Conservation (phyloP, 345 rosid genomes). For the Ricinus communis region DNA sequence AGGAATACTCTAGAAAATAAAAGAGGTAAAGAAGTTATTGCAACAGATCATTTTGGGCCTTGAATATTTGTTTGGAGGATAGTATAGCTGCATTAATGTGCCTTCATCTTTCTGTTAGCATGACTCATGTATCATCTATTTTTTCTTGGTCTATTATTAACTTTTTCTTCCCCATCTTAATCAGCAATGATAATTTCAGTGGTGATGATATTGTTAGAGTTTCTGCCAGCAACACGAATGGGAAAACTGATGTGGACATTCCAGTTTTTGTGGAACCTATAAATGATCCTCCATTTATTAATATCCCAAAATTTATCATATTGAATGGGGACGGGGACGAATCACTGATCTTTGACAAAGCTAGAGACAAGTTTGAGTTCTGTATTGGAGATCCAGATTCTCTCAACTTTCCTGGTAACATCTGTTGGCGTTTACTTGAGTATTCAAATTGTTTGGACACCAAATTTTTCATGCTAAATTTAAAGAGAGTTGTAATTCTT, state of each 20-base stretch:
- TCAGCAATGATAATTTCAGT: constrained; percentile 73
- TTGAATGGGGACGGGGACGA: constrained; percentile 42
- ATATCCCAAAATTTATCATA: constrained; percentile 51
- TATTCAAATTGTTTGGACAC: too few relatives aligned
- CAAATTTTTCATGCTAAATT: too few relatives aligned
- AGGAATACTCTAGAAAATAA: too few relatives aligned
- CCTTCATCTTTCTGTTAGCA: neutral
- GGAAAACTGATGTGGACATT: constrained; percentile 59
- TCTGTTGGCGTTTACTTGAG: neutral
- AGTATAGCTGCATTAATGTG: neutral
- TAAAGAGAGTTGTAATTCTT: too few relatives aligned
- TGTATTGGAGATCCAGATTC: constrained; percentile 83
- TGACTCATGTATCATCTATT: neutral
- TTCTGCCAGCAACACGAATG: constrained; percentile 71
- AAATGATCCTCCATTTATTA: constrained; percentile 78
- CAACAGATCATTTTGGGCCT: neutral
- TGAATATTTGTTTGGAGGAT: neutral
- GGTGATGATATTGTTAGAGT: constrained; percentile 67
- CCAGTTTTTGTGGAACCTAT: constrained; percentile 59
- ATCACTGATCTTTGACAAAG: constrained; percentile 51
- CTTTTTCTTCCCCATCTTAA: neutral
- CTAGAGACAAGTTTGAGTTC: constrained; percentile 58
- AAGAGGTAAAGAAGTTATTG: neutral
- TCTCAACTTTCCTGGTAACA: constrained; percentile 65
- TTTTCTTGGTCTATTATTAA: neutral